Base-by-base conservation (phyloP, 73 alveolate genomes). In the Urostyla sp. region DNA sequence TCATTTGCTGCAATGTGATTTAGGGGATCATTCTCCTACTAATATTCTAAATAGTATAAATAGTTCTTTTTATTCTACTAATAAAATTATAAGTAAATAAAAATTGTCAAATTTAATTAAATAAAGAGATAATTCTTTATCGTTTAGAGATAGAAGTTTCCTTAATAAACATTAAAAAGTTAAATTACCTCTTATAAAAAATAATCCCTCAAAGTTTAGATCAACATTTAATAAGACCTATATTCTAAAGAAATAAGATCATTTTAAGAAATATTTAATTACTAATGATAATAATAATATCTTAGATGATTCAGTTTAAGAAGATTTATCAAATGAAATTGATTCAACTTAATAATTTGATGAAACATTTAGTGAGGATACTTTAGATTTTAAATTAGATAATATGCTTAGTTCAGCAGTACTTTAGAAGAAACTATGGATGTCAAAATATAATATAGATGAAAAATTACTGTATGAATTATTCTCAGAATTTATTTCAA, bases 401-500 rank as follows among this genome's bases (percentile, higher is more conserved):
- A 69, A 46, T 3, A 69, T 69, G 51, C 58, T 69, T 2, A 24
- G 44, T 5, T 30, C 44, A 30, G 83, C 83, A 7, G 10, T 69
- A 24, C 5, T 6, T 10, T 31, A 69, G 69, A 45, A 40, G 34
- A 69, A 34, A 28, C 72, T 46, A 30, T 69, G 83, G 83, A 3
- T 54, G 15, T n/a, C 24, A 18, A 69, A 24, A 23, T 69, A 48
- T 49, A 46, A 44, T 1, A 51, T 69, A 23, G 34, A 24, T 13
- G 49, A 38, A 46, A 69, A 48, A 31, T 34, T 35, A 4, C 53
- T 69, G 0, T 69, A 48, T 69, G 83, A 69, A 24, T 27, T 69
- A 69, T 69, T 69, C 35, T 46, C 72, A 16, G 83, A 69, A 46
- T 69, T 69, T 23, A 57, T 48, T n/a, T 69, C 83, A 7, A 69